These are phyloP conservation scores for Sporisorium scitamineum DNA, from an alignment of 1,284 basidiomycete genomes.

Conservation along the genomic window DNA sequence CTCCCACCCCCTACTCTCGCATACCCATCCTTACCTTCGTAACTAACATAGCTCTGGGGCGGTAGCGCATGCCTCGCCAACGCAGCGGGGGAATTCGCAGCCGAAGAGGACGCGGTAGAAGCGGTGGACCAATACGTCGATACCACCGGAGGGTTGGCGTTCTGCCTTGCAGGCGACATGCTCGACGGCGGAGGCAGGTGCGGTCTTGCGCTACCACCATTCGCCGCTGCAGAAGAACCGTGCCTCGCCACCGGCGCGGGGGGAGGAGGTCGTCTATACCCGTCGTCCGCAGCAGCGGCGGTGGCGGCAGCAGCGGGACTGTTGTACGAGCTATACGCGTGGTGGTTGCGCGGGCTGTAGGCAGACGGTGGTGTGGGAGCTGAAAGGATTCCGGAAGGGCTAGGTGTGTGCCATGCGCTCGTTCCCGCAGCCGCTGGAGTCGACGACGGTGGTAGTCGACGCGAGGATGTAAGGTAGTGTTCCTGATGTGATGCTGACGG, in stretches of 20 bases:
- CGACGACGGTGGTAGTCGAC: not conserved
- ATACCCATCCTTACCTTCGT: too few species aligned
- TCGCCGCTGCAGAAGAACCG: not conserved
- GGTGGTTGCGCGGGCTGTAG: slow-evolving; percentile 12
- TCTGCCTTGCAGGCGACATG: slow-evolving; percentile 12
- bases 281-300: not conserved
- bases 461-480: not conserved
- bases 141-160: not conserved
- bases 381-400: slow-evolving; percentile 3
- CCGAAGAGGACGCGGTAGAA: not conserved
- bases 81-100: not conserved
- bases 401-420: slow-evolving; percentile 23
- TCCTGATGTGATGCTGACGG: not conserved
- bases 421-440: not conserved
- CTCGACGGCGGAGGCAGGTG: not conserved
- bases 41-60: too few species aligned
- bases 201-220: not conserved
- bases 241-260: not conserved
- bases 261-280: not conserved
- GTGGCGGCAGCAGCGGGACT: not conserved
- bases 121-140: not conserved
- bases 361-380: slow-evolving; percentile 21
- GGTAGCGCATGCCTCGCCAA: slow-evolving; percentile 1
- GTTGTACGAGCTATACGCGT: slow-evolving; percentile 3
- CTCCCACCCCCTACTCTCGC: not conserved